A percentile compares a stretch with the other conserved stretches of the same genome.
These are phyloP conservation scores for Gymnopilus dilepis DNA, from an alignment of 768 basidiomycete genomes.

Conservation along the genomic window DNA sequence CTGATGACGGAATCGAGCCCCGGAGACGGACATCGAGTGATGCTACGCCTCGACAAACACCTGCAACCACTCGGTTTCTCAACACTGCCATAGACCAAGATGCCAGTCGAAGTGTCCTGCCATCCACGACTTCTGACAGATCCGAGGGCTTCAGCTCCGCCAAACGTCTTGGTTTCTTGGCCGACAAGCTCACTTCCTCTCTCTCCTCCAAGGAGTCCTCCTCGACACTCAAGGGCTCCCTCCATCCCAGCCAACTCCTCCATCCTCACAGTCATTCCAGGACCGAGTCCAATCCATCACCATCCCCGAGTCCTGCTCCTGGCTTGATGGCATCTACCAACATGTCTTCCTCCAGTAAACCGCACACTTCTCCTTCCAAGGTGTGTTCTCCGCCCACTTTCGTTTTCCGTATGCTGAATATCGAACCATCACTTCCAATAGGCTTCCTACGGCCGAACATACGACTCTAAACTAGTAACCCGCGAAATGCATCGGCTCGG, in stretches of 20 bases:
- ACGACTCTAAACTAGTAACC: slow-evolving; percentile 80
- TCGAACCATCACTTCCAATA: slow-evolving; percentile 25
- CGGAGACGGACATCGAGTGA: slow-evolving; percentile 52
- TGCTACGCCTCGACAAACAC: slow-evolving; percentile 53
- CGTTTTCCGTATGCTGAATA: slow-evolving; percentile 1
- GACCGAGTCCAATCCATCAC: slow-evolving; percentile 37
- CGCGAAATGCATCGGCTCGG: slow-evolving; percentile 88
- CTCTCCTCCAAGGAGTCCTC: slow-evolving; percentile 33
- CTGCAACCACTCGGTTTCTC: slow-evolving; percentile 44
- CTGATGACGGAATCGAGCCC: slow-evolving; percentile 39
- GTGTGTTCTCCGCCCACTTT: slow-evolving; percentile 27
- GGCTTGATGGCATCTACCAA: slow-evolving; percentile 42
- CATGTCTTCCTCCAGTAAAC: slow-evolving; percentile 38
- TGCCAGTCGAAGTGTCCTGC: slow-evolving; percentile 34
- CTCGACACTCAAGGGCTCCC: slow-evolving; percentile 33
- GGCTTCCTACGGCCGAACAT: slow-evolving; percentile 71
- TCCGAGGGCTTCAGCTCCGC: slow-evolving; percentile 38
- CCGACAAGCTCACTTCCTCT: slow-evolving; percentile 48
- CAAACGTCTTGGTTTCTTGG: slow-evolving; percentile 47
- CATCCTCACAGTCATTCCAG: slow-evolving; percentile 45
- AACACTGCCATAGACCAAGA: slow-evolving; percentile 37
- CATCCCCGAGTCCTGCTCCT: slow-evolving; percentile 29
- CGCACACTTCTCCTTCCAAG: slow-evolving; percentile 60
- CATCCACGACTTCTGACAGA: slow-evolving; percentile 27
- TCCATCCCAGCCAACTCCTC: slow-evolving; percentile 39